phyloP scores from a whole-genome alignment of 306 rosid genomes.

The Castanea sativa region DNA sequence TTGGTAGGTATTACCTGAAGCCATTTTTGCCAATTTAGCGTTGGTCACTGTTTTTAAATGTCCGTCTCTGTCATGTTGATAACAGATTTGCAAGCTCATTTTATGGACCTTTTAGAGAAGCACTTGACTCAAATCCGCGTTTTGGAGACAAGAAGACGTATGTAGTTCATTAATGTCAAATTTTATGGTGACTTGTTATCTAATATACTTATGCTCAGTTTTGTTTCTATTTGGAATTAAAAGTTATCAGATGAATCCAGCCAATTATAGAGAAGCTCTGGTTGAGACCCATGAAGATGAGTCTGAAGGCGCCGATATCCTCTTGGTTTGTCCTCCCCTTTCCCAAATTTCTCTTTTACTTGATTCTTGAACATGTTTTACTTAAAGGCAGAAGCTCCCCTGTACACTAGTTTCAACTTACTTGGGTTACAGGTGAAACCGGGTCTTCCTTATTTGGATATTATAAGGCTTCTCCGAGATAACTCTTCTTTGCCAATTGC shows the following conservation, averaged over 20 bases:
- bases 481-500: conserved; percentile 86
- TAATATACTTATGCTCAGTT: conserved; percentile 25
- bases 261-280: conserved; percentile 90
- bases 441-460: conserved; percentile 89
- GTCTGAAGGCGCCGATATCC: conserved; percentile 96
- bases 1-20: not conserved
- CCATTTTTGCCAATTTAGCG: not conserved
- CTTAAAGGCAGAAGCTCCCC: conserved; percentile 6
- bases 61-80: conserved; percentile 13
- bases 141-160: conserved; percentile 97
- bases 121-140: conserved; percentile 92
- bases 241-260: conserved; percentile 97
- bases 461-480: conserved; percentile 83
- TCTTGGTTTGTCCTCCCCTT: conserved; percentile 65
- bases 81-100: conserved; percentile 93
- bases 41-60: conserved; percentile 13
- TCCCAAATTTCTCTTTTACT: not conserved
- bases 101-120: conserved; percentile 97
- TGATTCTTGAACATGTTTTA: not conserved
- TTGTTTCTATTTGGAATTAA: conserved; percentile 35
- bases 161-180: conserved; percentile 22
- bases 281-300: conserved; percentile 81
- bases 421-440: conserved; percentile 78
- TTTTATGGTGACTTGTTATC: not conserved
- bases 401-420: conserved; percentile 9